Conservation (phyloP, 2,329 filamentous ascomycete genomes). For the Aspergillus unguis region DNA sequence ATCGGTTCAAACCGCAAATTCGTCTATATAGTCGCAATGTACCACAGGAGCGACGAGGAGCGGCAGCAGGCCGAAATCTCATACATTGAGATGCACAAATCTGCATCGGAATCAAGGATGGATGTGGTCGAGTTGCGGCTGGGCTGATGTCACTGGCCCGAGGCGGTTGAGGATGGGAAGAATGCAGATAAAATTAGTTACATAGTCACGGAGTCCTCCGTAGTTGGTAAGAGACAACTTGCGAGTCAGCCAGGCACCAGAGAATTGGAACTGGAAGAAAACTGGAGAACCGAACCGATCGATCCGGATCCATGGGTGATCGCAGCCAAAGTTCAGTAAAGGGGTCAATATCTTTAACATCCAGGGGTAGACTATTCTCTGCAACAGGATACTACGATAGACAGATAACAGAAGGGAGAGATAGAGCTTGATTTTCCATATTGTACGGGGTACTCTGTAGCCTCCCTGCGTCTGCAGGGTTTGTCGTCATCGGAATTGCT, state of each 20-base stretch:
- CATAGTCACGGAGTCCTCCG: no score
- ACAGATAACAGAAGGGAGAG: no score
- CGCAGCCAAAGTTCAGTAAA: background rate
- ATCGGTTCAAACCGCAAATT: background rate
- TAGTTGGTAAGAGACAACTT: no score
- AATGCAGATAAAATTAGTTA: no score
- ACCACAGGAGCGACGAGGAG: background rate
- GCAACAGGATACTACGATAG: no score
- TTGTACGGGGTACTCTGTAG: no score
- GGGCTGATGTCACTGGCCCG: constrained; percentile 8
- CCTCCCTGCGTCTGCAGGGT: constrained; percentile 8
- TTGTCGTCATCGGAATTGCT: constrained; percentile 1
- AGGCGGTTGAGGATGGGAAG: background rate
- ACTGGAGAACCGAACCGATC: background rate
- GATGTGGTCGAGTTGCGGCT: constrained; percentile 3
- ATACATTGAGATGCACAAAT: constrained; percentile 4
- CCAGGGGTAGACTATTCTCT: no score
- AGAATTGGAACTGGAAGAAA: background rate
- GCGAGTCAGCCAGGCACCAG: background rate
- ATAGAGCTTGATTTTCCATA: no score
- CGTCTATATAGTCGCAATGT: background rate
- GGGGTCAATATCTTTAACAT: background rate
- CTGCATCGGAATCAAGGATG: constrained; percentile 5
- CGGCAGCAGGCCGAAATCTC: constrained; percentile 6
- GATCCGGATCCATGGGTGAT: background rate